Conservation (phyloP, 2,329 filamentous ascomycete species). For the Zalaria obscura region DNA sequence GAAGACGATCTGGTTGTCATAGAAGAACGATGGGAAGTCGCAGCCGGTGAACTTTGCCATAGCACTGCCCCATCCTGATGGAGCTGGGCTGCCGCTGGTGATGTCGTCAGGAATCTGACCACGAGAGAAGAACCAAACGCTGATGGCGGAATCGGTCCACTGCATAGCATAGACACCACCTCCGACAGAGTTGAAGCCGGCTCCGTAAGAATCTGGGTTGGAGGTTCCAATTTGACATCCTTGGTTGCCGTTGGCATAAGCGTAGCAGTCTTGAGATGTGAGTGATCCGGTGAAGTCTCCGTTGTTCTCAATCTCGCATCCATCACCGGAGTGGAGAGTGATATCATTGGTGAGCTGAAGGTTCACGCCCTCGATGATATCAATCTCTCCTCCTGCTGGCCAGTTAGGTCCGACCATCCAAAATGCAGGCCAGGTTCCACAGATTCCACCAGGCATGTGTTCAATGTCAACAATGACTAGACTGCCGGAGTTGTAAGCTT, state of each 20-base stretch:
- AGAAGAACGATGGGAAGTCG: slow-evolving; percentile 51
- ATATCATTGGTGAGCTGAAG: slow-evolving; percentile 17
- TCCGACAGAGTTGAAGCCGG: slow-evolving; percentile 29
- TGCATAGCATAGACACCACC: slow-evolving; percentile 24
- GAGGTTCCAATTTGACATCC: slow-evolving; percentile 36
- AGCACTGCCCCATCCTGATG: slow-evolving; percentile 48
- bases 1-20: slow-evolving; percentile 37
- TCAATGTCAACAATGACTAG: slow-evolving; percentile 58
- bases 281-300: slow-evolving; percentile 64
- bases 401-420: slow-evolving; percentile 46
- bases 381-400: slow-evolving; percentile 23
- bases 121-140: slow-evolving; percentile 22
- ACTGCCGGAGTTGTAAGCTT: slow-evolving; percentile 44
- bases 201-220: slow-evolving; percentile 17
- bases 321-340: slow-evolving; percentile 20
- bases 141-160: slow-evolving; percentile 15
- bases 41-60: slow-evolving; percentile 52
- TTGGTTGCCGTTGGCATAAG: slow-evolving; percentile 22
- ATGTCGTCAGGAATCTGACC: slow-evolving; percentile 27
- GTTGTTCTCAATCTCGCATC: slow-evolving; percentile 17
- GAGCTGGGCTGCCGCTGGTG: slow-evolving; percentile 35
- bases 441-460: slow-evolving; percentile 59
- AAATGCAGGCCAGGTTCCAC: slow-evolving; percentile 60
- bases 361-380: slow-evolving; percentile 26
- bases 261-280: slow-evolving; percentile 15